Conservation (phyloP, 2,329 filamentous ascomycete genomes). For the Cytospora piceicola region DNA sequence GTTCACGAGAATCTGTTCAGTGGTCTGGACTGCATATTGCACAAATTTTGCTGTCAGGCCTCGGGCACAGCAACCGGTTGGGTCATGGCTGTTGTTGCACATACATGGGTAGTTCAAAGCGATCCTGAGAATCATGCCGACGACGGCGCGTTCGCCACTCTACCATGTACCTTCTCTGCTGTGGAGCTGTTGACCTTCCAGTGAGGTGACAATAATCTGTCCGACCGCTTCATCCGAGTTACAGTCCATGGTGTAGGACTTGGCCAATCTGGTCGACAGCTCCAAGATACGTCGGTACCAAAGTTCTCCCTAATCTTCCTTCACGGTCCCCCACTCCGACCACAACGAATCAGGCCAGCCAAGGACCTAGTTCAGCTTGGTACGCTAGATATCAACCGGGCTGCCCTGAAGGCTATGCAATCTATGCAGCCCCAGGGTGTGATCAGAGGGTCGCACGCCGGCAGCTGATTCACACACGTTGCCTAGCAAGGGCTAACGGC, state of each 20-base stretch:
- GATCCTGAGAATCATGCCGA: background rate
- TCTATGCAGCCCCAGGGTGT: background rate
- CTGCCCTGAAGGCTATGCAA: background rate
- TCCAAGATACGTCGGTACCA: background rate
- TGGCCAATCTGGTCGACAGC: background rate
- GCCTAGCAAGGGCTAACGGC: background rate
- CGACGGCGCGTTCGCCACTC: background rate
- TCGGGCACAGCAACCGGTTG: background rate
- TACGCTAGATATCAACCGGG: background rate
- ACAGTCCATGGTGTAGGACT: background rate
- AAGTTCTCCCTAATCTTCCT: background rate
- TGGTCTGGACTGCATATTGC: background rate
- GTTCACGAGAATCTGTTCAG: background rate
- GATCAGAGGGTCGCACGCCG: background rate
- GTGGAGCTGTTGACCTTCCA: background rate
- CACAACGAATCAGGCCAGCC: background rate
- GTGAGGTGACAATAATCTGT: background rate
- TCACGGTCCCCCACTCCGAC: background rate
- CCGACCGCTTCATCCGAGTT: background rate
- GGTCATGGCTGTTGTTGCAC: background rate
- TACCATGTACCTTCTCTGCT: background rate
- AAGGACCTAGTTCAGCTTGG: background rate
- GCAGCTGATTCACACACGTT: background rate
- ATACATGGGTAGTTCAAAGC: background rate
- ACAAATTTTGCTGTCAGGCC: background rate